Evolutionary conservation across 108 stramenopile genomes (phyloP), one percentile per base, ranked within the genome.

Genomic region (Schizochytrium sp.): DNA sequence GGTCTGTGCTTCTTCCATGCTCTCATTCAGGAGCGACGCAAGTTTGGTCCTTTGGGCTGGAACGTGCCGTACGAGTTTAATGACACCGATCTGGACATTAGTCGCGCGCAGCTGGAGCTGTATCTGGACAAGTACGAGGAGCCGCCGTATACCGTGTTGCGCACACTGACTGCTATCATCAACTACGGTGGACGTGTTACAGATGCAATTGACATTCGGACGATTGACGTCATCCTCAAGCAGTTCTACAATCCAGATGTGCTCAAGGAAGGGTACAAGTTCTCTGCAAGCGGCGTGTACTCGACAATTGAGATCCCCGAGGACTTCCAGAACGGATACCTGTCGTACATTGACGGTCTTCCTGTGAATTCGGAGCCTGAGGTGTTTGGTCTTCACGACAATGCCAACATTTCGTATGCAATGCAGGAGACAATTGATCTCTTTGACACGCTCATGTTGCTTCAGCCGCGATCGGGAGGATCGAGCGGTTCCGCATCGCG

Each of bases 151-250:
- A 88, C 92, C 72, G 92, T 92, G 23, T 72, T 95, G 48, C 58
- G 90, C 48, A 93, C 93, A 48, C 72, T 95, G 21, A 87, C 92
- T 19, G 91, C 93, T 4, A 92, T 93, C 25, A 94, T 95, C 34
- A 95, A 95, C 94, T 95, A 95, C 90, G 95, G 95, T 16, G 95
- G 95, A 4, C 92, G 95, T 34, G 94, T 95, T 25, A 95, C 94
- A 5, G 95, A 95, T 88, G 94, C 94, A 87, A 94, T 94, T 93
- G 95, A 95, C 91, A 94, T 94, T 91, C 92, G 95, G 19, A 94
- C 93, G n/a, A 93, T 91, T 16, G 94, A 94, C 57, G 92, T 95
- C 48, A 90, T 95, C 53, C 76, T 94, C 25, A 91, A 91, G n/a
- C 93, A 93, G 48, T 94, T 94, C 93, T 94, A 93, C 90, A 92